Evolutionary conservation across 805 yeast genomes (phyloP).

Genomic region (Metschnikowia picachoensis): DNA sequence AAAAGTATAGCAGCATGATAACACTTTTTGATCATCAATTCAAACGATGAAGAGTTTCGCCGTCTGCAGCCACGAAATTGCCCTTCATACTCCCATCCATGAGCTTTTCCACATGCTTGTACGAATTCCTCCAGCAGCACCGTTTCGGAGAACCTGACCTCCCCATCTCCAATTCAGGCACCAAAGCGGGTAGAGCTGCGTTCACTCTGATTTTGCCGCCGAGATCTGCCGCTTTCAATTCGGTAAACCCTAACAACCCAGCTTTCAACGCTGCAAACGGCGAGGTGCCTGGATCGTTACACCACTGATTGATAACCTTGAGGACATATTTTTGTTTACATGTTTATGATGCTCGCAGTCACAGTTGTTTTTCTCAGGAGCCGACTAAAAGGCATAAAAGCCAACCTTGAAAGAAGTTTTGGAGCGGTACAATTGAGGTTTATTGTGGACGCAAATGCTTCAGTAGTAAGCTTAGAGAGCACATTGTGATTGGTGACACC

Average conservation of each 20-base stretch:
- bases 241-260: conserved; percentile 62
- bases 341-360: conserved; percentile 47
- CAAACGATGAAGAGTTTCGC: conserved; percentile 4
- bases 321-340: too few species aligned
- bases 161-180: conserved; percentile 67
- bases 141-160: conserved; percentile 19
- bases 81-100: conserved; percentile 30
- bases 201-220: conserved; percentile 57
- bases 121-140: conserved; percentile 29
- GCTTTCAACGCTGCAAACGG: conserved; percentile 71
- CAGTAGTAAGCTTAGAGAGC: conserved; percentile 38
- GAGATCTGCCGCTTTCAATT: conserved; percentile 57
- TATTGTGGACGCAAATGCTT: conserved; percentile 44
- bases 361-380: conserved; percentile 20
- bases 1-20: not conserved
- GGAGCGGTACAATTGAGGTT: conserved; percentile 59
- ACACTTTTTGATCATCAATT: not conserved
- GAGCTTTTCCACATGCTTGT: conserved; percentile 12
- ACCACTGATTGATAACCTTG: conserved; percentile 49
- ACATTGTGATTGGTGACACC: conserved; percentile 60
- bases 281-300: conserved; percentile 49
- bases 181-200: conserved; percentile 64
- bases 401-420: conserved; percentile 51
- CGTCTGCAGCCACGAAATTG: conserved; percentile 23
- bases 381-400: conserved; percentile 49